Base-by-base conservation (phyloP, 1,139 yeast genomes). In the Saccharomyces hybrid region DNA sequence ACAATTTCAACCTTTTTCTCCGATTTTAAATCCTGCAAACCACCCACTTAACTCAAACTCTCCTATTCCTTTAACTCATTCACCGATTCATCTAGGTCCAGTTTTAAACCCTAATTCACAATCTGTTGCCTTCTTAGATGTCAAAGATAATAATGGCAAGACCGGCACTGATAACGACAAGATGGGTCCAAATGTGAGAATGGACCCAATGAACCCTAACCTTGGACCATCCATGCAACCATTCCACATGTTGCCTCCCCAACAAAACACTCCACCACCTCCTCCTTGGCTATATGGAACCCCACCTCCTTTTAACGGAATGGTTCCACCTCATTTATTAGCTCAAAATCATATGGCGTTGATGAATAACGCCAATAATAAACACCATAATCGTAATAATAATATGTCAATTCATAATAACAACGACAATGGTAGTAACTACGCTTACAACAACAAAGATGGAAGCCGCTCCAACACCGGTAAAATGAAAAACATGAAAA, bases 251-350 rank as follows among this genome's bases (percentile, higher is more conserved):
- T 53, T 56, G 52, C 60, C 57, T 48, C 63, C 55, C 49, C 66
- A 57, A 50, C 65, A 59, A 46, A 57, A 53, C 38, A 61, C 64
- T 29, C 61, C 66, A 16, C 68, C 42, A 16, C 68, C 42, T 4
- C 41, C 74, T 11, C 71, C 71, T 28, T 62, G 72, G 65, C 59
- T 65, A 54, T 70, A 69, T 29, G 64, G 68, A 48, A 64, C 61
- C 16, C 73, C 67, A 47, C 62, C 65, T 5, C 62, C 66, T 3
- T 66, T 67, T 51, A 68, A 65, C 27, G 63, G 58, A n/a, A 60
- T 63, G 58, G 61, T 61, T 13, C 61, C 64, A 14, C 58, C 63
- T 34, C 65, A 59, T 32, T 62, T 61, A 5, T 60, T 57, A 29
- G 56, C 59, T 13, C 56, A 55, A 6, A 58, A 53, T 9, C 52